Evolutionary conservation across 805 yeast genomes (phyloP).

Genomic region (Barnettozyma californica): DNA sequence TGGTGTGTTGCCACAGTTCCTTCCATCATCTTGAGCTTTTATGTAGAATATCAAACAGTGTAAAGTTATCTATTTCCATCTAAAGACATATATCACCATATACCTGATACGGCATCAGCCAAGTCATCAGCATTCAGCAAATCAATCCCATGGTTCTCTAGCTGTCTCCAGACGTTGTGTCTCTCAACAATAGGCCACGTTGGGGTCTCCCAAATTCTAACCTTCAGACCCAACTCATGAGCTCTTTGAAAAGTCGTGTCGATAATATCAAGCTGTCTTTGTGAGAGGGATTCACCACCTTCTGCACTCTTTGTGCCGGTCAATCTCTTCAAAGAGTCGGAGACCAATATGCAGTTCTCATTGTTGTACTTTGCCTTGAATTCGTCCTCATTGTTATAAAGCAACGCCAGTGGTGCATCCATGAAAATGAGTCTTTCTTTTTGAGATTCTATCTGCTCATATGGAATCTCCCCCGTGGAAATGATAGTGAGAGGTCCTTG

Average conservation of each 20-base stretch:
- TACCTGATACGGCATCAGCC: constrained; percentile 27
- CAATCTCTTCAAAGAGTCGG: constrained; percentile 35
- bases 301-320: constrained; percentile 11
- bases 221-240: constrained; percentile 44
- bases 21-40: too few species aligned
- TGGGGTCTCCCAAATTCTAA: constrained; percentile 71
- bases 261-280: constrained; percentile 29
- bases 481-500: constrained; percentile 58
- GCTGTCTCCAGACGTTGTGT: constrained; percentile 43
- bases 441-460: constrained; percentile 27
- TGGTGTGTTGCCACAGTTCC: too few species aligned
- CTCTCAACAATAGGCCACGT: constrained; percentile 52
- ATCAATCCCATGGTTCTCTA: constrained; percentile 46
- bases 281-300: constrained; percentile 24
- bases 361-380: constrained; percentile 10
- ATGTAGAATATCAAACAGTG: neutral
- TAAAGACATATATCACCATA: neutral
- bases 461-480: constrained; percentile 63
- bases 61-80: neutral
- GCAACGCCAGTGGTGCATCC: constrained; percentile 38
- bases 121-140: constrained; percentile 61
- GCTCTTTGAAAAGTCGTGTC: constrained; percentile 30
- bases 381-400: constrained; percentile 5
- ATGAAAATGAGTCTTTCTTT: constrained; percentile 13
- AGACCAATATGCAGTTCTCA: constrained; percentile 33